Base-by-base conservation (phyloP, 371 early-diverging fungal species). In the Actinomortierella ambigua region DNA sequence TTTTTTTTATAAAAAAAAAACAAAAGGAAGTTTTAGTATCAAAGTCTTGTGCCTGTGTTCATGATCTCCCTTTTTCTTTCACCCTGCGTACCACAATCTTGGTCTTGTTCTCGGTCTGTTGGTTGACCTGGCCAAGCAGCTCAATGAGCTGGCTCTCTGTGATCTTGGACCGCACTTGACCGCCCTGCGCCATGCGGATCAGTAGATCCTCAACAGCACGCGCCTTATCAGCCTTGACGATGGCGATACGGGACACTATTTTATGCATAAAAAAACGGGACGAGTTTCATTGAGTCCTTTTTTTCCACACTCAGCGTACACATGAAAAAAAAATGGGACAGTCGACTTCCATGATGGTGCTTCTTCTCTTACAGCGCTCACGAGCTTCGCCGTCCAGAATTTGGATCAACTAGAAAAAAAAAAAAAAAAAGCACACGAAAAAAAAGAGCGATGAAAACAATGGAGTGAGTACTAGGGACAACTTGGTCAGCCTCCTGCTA, bases 201-300 rank as follows among this genome's bases (percentile, higher is more conserved):
- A 97, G 77, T 59, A 95, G 75, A 68, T 95, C 95, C 65, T 95
- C 95, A 9, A 97, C 94, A 2, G 88, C 89, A 24, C 95, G 86
- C 4, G 94, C 96, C 76, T 93, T 93, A 17, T 92, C 94, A 2
- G 88, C 85, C 75, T 95, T 96, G 13, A 97, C 96, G 70, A 96
- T 90, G 20, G 90, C 85, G 59, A 96, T 96, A 39, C 95, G 87
- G 3, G 90, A 88, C 76, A 96, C 92, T 91, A 59, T 29, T 17
- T 15, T 20, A 17, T 14, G 4, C 9, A 4, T 11, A 1, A 41
- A 54, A 18, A 22, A 28, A 46, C 3, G 51, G 29, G 18, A 54
- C n/a, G 14, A 4, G 18, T 5, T 29, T 53, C 39, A 53, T 53
- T 3, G 11, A n/a, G 9, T 39, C 17, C 42, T 41, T 46, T 46